phyloP scores from a whole-genome alignment of 352 stramenopile species.

The Globisporangium heterothallicum region DNA sequence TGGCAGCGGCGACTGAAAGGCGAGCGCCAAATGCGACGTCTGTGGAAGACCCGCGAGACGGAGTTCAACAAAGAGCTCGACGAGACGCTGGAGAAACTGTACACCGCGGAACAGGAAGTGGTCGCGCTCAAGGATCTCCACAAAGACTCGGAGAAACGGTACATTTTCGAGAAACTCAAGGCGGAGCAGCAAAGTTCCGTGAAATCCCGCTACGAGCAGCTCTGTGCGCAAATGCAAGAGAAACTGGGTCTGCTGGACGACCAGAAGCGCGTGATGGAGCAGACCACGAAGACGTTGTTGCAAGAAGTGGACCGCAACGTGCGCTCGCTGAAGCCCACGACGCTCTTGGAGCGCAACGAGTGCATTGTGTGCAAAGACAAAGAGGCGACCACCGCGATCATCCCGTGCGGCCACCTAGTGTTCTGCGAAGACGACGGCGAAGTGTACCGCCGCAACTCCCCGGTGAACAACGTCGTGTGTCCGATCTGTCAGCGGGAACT shows the following conservation, averaged over 20 bases:
- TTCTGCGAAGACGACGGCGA: slow-evolving; percentile 83
- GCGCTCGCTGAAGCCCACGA: slow-evolving; percentile 54
- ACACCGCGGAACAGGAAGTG: slow-evolving; percentile 41
- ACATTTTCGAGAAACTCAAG: slow-evolving; percentile 64
- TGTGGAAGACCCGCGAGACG: slow-evolving; percentile 72
- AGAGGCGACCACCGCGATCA: slow-evolving; percentile 61
- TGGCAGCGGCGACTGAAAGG: slow-evolving; percentile 72
- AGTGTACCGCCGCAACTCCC: slow-evolving; percentile 47
- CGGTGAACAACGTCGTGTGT: slow-evolving; percentile 44
- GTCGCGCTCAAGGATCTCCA: slow-evolving; percentile 34
- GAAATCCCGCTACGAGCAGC: slow-evolving; percentile 64
- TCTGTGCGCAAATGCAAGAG: slow-evolving; percentile 72
- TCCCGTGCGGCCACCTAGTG: slow-evolving; percentile 78
- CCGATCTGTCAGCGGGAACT: slow-evolving; percentile 80
- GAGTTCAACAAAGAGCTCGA: slow-evolving; percentile 70
- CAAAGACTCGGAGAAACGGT: slow-evolving; percentile 64
- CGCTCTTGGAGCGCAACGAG: slow-evolving; percentile 57
- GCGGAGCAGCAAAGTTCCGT: slow-evolving; percentile 73
- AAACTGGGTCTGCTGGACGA: slow-evolving; percentile 58
- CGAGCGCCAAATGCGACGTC: slow-evolving; percentile 69
- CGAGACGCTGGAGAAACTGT: slow-evolving; percentile 46
- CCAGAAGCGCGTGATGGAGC: slow-evolving; percentile 74
- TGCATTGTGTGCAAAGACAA: slow-evolving; percentile 81
- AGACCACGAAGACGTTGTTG: slow-evolving; percentile 69
- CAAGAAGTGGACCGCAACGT: slow-evolving; percentile 72